A percentile compares a stretch with the other conserved stretches of the same genome.
phyloP scores from a whole-genome alignment of 768 basidiomycete genomes.

The Chalciporus sphaerocephalus region DNA sequence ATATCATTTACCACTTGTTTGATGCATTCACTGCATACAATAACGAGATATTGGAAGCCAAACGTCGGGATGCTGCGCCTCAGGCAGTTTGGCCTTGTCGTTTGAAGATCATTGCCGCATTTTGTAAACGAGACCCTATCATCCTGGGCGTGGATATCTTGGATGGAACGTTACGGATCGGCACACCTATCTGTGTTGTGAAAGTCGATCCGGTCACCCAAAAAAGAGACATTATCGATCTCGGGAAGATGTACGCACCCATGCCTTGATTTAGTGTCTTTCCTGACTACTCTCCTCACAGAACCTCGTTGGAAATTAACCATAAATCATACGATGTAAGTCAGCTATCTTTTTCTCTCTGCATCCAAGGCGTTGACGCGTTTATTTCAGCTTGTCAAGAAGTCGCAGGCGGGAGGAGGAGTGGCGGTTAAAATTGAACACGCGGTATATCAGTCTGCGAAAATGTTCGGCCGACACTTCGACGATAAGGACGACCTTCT shows the following conservation, averaged over 20 bases:
- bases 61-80: slow-evolving; percentile 85
- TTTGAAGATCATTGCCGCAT: slow-evolving; percentile 88
- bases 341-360: not conserved
- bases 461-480: slow-evolving; percentile 95
- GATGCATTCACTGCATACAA: slow-evolving; percentile 96
- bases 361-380: not conserved
- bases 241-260: slow-evolving; percentile 84
- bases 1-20: slow-evolving; percentile 98
- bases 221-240: slow-evolving; percentile 85
- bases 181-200: slow-evolving; percentile 94
- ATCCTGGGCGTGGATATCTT: slow-evolving; percentile 95
- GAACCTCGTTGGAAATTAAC: slow-evolving; percentile 96
- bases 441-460: slow-evolving; percentile 90
- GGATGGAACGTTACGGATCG: slow-evolving; percentile 85
- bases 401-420: slow-evolving; percentile 89
- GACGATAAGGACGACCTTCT: slow-evolving; percentile 93
- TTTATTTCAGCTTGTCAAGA: slow-evolving; percentile 72
- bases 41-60: slow-evolving; percentile 86
- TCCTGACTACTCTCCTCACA: slow-evolving; percentile 28
- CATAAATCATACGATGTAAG: slow-evolving; percentile 82
- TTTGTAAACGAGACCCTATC: slow-evolving; percentile 96
- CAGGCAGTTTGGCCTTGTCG: slow-evolving; percentile 97
- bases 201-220: slow-evolving; percentile 83
- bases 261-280: not conserved
- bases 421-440: slow-evolving; percentile 99